Base-by-base conservation (phyloP, 805 yeast species). In the Metschnikowia borealis region DNA sequence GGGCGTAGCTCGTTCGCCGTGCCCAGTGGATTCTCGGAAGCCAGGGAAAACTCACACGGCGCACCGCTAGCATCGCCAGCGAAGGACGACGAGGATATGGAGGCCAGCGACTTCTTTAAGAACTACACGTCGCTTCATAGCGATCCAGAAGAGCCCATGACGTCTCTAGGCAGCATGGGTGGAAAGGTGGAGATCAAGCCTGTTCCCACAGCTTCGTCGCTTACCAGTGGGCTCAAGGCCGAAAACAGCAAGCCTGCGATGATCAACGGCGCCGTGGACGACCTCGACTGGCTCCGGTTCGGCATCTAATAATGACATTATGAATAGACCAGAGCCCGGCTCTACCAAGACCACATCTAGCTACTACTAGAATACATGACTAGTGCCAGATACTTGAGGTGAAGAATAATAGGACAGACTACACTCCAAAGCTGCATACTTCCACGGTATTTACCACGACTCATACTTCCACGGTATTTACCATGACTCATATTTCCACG, bases 241-340 rank as follows among this genome's bases (percentile, higher is more conserved):
- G 39, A 36, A 17, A 35, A 18, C 45, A 31, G 14, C 26, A 32
- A 44, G 47, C 39, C 54, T 15, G 37, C 35, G 20, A 31, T 20
- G 13, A 44, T 44, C 34, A 32, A 23, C 21, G 44, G 49, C 20
- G 6, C 23, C 8, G 29, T 23, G 2, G 50, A 42, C 2, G 68
- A 65, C 39, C 57, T 67, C 32, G 70, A 66, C 45, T 67, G 71
- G 71, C 58, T 67, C 48, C 67, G 66, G 56, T 67, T 66, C 47
- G 69, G 66, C 49, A 53, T 64, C 15, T 65, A 39, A 39, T 26
- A 26, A 39, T n/a, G 32, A 38, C 20, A 32, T 26, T 11, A 26
- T 26, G 29, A 26, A 26, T 26, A 26, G 29, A 26, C 29, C 29
- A 26, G 29, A 26, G 29, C 29, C 8, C 4, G 3, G 29, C 29